Conservation (phyloP, 148 eudicot genomes). For the Polygonum maritimum region DNA sequence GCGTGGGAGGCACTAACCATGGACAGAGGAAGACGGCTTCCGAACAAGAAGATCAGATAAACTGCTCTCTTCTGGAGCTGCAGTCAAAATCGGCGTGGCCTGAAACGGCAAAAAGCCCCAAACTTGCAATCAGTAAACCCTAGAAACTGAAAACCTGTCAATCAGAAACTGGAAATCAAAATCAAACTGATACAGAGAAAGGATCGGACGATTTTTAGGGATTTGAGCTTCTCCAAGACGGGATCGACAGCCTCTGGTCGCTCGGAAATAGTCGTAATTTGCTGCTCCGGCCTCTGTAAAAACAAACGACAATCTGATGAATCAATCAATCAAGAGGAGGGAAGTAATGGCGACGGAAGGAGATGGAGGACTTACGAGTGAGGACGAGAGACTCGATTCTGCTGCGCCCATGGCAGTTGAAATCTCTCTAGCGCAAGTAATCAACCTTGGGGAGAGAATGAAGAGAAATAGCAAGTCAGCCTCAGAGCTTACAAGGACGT, state of each 20-base stretch:
- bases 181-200: background rate
- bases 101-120: conserved; percentile 16
- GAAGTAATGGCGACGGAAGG: background rate
- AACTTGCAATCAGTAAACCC: background rate
- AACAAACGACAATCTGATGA: background rate
- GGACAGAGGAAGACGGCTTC: conserved; percentile 53
- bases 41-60: conserved; percentile 88
- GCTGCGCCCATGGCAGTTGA: conserved; percentile 1
- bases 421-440: background rate
- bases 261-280: conserved; percentile 80
- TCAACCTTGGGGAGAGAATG: background rate
- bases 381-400: conserved; percentile 7
- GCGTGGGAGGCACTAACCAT: conserved; percentile 17
- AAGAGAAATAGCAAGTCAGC: background rate
- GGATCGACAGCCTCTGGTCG: conserved; percentile 62
- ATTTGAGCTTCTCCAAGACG: conserved; percentile 51
- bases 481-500: background rate
- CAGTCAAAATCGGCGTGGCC: conserved; percentile 70
- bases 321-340: background rate
- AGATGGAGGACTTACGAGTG: background rate
- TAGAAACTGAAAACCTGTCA: background rate
- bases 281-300: conserved; percentile 47
- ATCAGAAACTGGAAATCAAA: background rate
- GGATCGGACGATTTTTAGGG: conserved; percentile 60
- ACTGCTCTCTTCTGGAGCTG: conserved; percentile 61